Evolutionary conservation across 2,329 filamentous ascomycete species (phyloP), one percentile per base, ranked within the genome.

Genomic region (Fusarium sp.): DNA sequence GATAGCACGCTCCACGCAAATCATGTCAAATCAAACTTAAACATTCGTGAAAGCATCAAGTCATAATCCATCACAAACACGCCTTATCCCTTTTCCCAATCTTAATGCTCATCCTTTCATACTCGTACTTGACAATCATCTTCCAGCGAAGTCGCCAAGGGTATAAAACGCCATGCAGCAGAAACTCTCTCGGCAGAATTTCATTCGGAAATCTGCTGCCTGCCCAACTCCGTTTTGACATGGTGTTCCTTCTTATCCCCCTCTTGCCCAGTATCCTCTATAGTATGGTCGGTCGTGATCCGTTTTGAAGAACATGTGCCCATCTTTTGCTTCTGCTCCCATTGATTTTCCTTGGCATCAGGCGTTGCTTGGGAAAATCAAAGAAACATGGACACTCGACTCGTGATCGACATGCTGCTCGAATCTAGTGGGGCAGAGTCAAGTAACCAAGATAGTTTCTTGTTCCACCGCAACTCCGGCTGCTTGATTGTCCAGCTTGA

Each of bases 31-130:
- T 31, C 35, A 37, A 29, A 68, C 39, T 35, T 37, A 58, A 48
- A 64, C 54, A 24, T 60, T 64, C 67, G 20, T 74, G 64, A 69
- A 64, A 69, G 24, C 72, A 24, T 74, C 64, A 72, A 75, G 31
- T 74, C 72, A 69, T 74, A 35, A 57, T 31, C 43, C 65, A 63
- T 63, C 16, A 73, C 22, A 29, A 29, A 64, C 63, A 27, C 27
- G 18, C 27, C 16, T 20, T 56, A 18, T 6, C 29, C 48, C n/a
- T 39, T 39, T 33, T 24, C 60, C n/a, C 0, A 11, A 20, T 22
- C 39, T 9, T 24, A 20, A 24, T 37, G 2, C 35, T 14, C 13
- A 14, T 59, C 58, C 24, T 18, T 31, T 35, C 39, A 43, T 48
- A 11, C 50, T 18, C 8, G 13, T 59, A 35, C 29, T 20, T 37